Percentiles rank a stretch among this genome's conserved stretches.
Conservation (phyloP, 177 flowering plant genomes). For the Tripterygium wilfordii region DNA sequence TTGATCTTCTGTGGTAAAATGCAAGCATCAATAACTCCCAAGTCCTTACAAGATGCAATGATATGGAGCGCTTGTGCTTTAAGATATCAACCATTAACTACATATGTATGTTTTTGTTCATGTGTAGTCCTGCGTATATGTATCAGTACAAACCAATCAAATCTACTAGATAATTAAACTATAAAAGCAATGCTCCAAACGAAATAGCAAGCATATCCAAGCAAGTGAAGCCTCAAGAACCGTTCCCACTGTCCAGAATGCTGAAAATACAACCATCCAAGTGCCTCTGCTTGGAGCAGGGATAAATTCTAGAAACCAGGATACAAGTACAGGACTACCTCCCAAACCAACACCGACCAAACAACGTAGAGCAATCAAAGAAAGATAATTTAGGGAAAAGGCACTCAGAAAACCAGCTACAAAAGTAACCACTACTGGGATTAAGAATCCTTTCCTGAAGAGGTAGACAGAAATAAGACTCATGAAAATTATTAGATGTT, state of each 20-base stretch:
- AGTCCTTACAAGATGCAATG: no score
- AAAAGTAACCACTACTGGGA: constrained; percentile 52
- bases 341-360: constrained; percentile 90
- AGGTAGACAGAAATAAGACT: constrained; percentile 2
- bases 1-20: no score
- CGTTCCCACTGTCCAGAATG: constrained; percentile 78
- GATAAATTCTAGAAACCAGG: constrained; percentile 88
- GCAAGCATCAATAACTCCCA: no score
- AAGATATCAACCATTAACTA: no score
- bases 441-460: constrained; percentile 64
- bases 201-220: constrained; percentile 40
- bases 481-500: no score
- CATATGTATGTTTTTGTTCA: no score
- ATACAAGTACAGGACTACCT: constrained; percentile 81
- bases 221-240: constrained; percentile 71
- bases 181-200: not conserved
- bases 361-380: constrained; percentile 58
- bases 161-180: constrained; percentile 6
- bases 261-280: constrained; percentile 79
- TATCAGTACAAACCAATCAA: constrained; percentile 37
- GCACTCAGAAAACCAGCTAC: constrained; percentile 67
- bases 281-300: constrained; percentile 76
- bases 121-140: no score
- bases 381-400: constrained; percentile 63
- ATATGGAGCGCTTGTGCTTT: no score